Percentiles rank a stretch among this genome's conserved stretches.
These are phyloP conservation scores for Apiospora hydei DNA, from an alignment of 2,329 filamentous ascomycete species.

Conservation along the genomic window DNA sequence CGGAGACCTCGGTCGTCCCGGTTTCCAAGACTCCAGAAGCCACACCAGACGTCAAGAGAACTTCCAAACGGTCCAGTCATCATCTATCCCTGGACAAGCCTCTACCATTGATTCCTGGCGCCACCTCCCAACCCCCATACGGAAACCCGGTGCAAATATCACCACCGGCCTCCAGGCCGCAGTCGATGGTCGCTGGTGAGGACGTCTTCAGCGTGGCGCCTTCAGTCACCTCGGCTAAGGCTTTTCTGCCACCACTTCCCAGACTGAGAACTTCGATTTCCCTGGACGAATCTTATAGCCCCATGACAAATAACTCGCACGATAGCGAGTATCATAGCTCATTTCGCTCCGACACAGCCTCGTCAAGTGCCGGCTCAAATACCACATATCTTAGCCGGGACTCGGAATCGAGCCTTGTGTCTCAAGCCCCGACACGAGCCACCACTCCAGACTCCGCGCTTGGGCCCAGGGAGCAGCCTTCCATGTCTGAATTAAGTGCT, in stretches of 20 bases:
- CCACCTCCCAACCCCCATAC: constrained; percentile 33
- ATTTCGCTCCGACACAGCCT: constrained; percentile 70
- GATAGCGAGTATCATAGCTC: constrained; percentile 59
- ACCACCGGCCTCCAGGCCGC: constrained; percentile 50
- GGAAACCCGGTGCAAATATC: constrained; percentile 38
- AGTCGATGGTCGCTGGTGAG: constrained; percentile 51
- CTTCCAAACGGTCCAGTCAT: constrained; percentile 35
- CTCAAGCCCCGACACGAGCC: constrained; percentile 83
- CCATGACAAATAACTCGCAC: constrained; percentile 53
- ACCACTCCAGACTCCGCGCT: constrained; percentile 78
- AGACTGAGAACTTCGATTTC: constrained; percentile 61
- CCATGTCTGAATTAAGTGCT: constrained; percentile 72
- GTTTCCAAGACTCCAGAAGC: not conserved
- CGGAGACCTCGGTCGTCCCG: constrained; percentile 39
- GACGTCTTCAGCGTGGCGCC: constrained; percentile 52
- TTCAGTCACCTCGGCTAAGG: constrained; percentile 56
- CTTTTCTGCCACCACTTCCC: constrained; percentile 62
- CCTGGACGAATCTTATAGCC: constrained; percentile 56
- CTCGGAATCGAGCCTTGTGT: constrained; percentile 81
- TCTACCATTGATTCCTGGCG: constrained; percentile 68
- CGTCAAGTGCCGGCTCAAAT: constrained; percentile 75
- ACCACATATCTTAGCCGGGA: constrained; percentile 81
- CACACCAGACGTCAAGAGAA: not conserved
- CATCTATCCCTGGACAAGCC: constrained; percentile 68
- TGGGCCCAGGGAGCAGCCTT: constrained; percentile 64